Conservation (phyloP, 768 basidiomycete species). For the Boletus pseudopeckii region DNA sequence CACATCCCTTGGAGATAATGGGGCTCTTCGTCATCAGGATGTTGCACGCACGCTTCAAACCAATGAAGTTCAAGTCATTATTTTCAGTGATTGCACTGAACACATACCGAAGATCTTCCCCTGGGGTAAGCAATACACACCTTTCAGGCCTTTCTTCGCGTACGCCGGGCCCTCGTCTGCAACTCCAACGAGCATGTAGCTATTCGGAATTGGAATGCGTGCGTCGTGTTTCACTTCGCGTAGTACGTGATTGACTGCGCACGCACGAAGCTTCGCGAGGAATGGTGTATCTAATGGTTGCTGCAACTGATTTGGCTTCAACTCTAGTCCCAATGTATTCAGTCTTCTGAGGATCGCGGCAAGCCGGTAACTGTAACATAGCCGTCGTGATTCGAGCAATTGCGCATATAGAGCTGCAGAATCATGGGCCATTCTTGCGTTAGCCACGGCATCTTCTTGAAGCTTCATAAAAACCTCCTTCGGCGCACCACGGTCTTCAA, state of each 20-base stretch:
- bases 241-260: constrained; percentile 61
- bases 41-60: constrained; percentile 54
- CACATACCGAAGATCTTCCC: constrained; percentile 65
- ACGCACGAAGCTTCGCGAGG: constrained; percentile 52
- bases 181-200: constrained; percentile 72
- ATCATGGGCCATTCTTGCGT: constrained; percentile 58
- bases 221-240: constrained; percentile 75
- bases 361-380: constrained; percentile 49
- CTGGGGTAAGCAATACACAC: constrained; percentile 52
- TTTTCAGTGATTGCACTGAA: not conserved
- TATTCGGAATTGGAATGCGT: constrained; percentile 65
- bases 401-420: constrained; percentile 45
- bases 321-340: constrained; percentile 44
- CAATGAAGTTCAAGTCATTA: not conserved
- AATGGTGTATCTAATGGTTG: constrained; percentile 53
- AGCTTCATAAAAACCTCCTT: constrained; percentile 56
- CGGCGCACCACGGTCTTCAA: constrained; percentile 71
- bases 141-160: constrained; percentile 40
- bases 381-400: constrained; percentile 47
- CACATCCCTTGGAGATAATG: constrained; percentile 58
- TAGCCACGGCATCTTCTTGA: constrained; percentile 56
- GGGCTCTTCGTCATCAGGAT: constrained; percentile 46
- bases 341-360: constrained; percentile 50
- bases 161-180: constrained; percentile 81
- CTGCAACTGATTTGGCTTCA: constrained; percentile 36